Evolutionary conservation across 73 alveolate species (phyloP), one percentile per base, ranked within the genome.

Genomic region (Blepharisma stoltei): DNA sequence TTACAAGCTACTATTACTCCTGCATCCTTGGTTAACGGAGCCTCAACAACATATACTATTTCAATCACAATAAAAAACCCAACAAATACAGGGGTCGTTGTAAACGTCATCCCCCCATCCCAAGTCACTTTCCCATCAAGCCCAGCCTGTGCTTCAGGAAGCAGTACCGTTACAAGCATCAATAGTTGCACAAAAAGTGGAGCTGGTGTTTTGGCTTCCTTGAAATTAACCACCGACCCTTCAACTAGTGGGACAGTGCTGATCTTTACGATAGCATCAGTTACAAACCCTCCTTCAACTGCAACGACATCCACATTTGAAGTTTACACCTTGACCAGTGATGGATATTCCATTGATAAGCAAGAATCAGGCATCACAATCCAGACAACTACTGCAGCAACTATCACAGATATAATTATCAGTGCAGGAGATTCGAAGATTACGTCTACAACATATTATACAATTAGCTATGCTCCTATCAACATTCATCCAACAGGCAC

Each of bases 121-220:
- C 67, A 70, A 47, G 37, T 54, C 0, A 54, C 89, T 7, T 48
- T 81, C 1, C 89, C 89, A 8, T 41, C 81, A 14, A 76, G 76
- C 14, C 67, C 80, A 0, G 25, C 67, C 5, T 81, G 89, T 55
- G 18, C 89, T 20, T 9, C 14, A 60, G 0, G 5, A 14, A 14
- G 46, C 23, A 14, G 46, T 2, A 60, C 23, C 14, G 23, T 60
- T 5, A 14, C 73, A 60, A 25, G 46, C 2, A 60, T 60, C 73
- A 60, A 11, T 25, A 14, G 73, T 25, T 60, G 46, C 46, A 14
- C 23, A 2, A 38, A 20, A 18, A 25, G n/a, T 14, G 46, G 18
- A 14, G 5, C 6, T 8, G 14, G 18, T 1, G 2, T 60, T 1
- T 9, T 14, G 23, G 73, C 73, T 8, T 14, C 73, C 2, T 60